Conservation (phyloP, 257 asterid species). For the Nicotiana otophora region DNA sequence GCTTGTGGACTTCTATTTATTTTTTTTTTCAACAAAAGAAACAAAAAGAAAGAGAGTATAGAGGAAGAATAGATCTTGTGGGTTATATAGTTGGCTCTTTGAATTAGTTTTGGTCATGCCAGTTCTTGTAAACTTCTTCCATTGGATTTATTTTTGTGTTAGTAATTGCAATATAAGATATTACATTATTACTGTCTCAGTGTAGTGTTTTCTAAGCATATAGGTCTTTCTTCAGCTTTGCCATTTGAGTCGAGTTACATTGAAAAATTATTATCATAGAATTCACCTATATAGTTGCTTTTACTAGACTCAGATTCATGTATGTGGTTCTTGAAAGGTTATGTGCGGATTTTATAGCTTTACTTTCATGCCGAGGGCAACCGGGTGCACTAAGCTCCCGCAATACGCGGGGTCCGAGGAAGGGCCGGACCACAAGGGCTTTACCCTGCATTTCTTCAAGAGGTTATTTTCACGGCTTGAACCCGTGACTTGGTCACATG, state of each 20-base stretch:
- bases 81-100: slow-evolving; percentile 22
- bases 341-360: neutral
- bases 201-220: neutral
- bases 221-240: neutral
- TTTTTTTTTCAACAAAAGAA: slow-evolving; percentile 20
- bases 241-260: neutral
- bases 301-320: neutral
- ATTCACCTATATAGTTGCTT: neutral
- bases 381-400: no score
- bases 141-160: slow-evolving; percentile 58
- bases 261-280: neutral
- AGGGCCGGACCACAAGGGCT: no score
- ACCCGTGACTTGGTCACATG: no score
- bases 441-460: no score
- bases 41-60: slow-evolving; percentile 23
- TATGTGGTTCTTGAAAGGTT: neutral
- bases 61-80: neutral
- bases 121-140: slow-evolving; percentile 20
- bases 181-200: slow-evolving; percentile 10
- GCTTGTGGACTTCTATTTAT: slow-evolving; percentile 21
- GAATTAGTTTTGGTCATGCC: slow-evolving; percentile 18
- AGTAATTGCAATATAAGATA: slow-evolving; percentile 37
- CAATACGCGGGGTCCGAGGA: no score
- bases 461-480: no score
- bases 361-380: no score